Evolutionary conservation across 73 alveolate genomes (phyloP).

Genomic region (Paramecium octaurelia): DNA sequence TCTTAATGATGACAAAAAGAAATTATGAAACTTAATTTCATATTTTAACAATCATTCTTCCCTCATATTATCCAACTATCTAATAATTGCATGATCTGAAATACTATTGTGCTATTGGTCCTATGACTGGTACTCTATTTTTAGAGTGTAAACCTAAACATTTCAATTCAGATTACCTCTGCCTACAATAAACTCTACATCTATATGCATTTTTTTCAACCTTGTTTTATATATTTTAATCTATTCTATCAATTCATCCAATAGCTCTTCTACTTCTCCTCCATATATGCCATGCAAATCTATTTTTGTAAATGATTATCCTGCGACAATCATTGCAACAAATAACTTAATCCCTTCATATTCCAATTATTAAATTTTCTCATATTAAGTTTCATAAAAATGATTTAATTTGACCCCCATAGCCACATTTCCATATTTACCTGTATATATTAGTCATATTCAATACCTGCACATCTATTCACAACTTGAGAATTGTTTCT

Average conservation of each 20-base stretch:
- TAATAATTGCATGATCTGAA: background rate
- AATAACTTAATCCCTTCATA: background rate
- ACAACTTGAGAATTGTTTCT: background rate
- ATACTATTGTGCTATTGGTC: background rate
- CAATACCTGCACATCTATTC: background rate
- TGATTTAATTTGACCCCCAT: background rate
- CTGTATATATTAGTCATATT: background rate
- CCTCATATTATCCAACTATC: background rate
- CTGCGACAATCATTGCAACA: background rate
- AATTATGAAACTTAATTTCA: constrained; percentile 21
- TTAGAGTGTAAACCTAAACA: background rate
- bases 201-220: background rate
- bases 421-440: background rate
- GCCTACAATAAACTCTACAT: constrained; percentile 18
- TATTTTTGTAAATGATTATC: background rate
- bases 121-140: background rate
- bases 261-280: background rate
- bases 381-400: background rate
- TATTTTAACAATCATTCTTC: background rate
- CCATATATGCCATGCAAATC: constrained; percentile 37
- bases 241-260: background rate
- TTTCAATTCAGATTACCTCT: background rate
- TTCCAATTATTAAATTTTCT: background rate
- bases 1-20: constrained; percentile 60
- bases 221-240: constrained; percentile 1